Evolutionary conservation across 306 rosid genomes (phyloP), one percentile per base, ranked within the genome.

Genomic region (Pterocarpus macrocarpus): DNA sequence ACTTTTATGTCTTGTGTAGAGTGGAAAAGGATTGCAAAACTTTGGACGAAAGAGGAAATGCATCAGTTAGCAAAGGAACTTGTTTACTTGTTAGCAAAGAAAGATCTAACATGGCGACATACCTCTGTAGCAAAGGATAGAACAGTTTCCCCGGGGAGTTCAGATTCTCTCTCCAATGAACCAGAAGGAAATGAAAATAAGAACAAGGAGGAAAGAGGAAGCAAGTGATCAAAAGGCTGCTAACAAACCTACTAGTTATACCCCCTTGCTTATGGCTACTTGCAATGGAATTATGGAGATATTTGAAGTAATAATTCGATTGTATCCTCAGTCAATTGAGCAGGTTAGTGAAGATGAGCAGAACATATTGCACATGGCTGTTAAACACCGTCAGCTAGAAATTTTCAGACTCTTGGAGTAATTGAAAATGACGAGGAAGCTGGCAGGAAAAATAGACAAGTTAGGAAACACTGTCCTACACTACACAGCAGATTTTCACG

Each of bases 241-340:
- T 6, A 9, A 64, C 10, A 78, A 62, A 35, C 16, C 56, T 5
- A 22, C 28, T 22, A 52, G 8, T 41, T 79, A 82, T 14, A 79
- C 85, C 22, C 85, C 87, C n/a, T 87, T 87, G 87, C 82, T 87
- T 45, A 69, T 67, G 73, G 90, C 90, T 16, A 82, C 90, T 7
- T 16, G 79, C 47, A 79, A 22, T 28, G 90, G 90, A 66, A 82
- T 87, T 12, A 65, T 16, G 8, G 88, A 87, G 63, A 87, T 87
- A 56, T 83, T 87, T 33, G 80, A 87, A 39, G 15, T 30, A 14
- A 85, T 85, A 30, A 22, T 84, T 22, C 81, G 7, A 16, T 67
- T 73, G 47, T 62, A 79, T 74, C 87, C 87, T 59, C 87, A 84
- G 49, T 69, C 87, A 8, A 61, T 84, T 49, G 87, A 84, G 72